Evolutionary conservation across 2,329 filamentous ascomycete species (phyloP).

Genomic region (Penicillium hordei): DNA sequence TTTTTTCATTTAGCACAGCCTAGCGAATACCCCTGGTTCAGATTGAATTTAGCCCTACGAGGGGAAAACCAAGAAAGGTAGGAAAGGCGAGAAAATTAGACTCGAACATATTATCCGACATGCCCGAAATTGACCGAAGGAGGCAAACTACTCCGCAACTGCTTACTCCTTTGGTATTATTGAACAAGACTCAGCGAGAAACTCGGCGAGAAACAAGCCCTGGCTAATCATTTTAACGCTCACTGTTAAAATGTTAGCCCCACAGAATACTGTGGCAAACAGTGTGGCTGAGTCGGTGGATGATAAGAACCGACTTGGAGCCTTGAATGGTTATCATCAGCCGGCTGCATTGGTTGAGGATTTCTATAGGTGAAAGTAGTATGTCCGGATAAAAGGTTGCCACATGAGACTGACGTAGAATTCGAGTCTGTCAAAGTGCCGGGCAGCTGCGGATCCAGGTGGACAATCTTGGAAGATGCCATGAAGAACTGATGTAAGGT

Average conservation of each 20-base stretch:
- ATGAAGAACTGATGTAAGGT: conserved; percentile 3
- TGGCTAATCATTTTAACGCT: neutral
- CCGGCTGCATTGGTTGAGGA: neutral
- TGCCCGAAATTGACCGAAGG: neutral
- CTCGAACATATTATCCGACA: neutral
- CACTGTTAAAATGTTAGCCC: neutral
- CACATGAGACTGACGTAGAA: conserved; percentile 6
- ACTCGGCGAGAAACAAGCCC: neutral
- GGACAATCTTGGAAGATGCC: neutral
- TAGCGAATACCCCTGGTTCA: neutral
- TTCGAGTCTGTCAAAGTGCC: neutral
- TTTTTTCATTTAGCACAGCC: neutral
- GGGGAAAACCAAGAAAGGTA: neutral
- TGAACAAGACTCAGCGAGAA: neutral
- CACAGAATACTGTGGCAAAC: neutral
- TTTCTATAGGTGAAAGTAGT: neutral
- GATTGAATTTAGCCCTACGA: neutral
- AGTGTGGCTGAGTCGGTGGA: neutral
- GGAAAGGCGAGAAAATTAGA: neutral
- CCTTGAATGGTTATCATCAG: too few relatives aligned
- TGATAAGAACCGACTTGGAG: neutral
- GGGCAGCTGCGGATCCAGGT: neutral
- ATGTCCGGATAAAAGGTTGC: neutral
- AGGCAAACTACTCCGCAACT: neutral
- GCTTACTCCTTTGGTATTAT: neutral